Conservation (phyloP, 805 yeast genomes). For the Saccharomycopsis capsularis region DNA sequence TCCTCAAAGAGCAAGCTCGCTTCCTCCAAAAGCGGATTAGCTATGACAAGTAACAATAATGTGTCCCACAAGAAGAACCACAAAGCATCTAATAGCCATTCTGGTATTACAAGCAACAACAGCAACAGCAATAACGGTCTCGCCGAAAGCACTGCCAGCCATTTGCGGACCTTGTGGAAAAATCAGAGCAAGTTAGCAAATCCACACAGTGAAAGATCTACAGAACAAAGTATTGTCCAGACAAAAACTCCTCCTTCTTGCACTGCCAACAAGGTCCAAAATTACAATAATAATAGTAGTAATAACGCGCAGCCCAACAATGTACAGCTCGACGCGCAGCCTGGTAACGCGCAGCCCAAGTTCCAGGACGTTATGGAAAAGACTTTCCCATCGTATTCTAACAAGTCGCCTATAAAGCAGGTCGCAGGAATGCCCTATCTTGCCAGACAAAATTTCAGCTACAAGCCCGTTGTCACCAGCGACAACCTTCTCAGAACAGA, state of each 20-base stretch:
- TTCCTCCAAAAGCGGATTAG: neutral
- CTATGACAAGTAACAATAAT: too few relatives aligned
- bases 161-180: neutral
- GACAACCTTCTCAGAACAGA: too few relatives aligned
- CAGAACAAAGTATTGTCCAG: neutral
- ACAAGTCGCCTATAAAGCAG: neutral
- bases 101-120: neutral
- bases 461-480: neutral
- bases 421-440: too few relatives aligned
- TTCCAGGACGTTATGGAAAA: neutral
- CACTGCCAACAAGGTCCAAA: neutral
- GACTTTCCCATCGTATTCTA: neutral
- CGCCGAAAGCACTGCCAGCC: neutral
- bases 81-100: neutral
- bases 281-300: neutral
- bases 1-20: slow-evolving; percentile 10
- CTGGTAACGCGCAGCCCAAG: neutral
- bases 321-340: neutral
- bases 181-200: neutral
- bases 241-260: neutral
- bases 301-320: neutral
- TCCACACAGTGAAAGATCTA: neutral
- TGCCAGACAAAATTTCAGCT: too few relatives aligned
- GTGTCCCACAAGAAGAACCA: too few relatives aligned
- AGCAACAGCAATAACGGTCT: neutral